A percentile compares a stretch with the other conserved stretches of the same genome.
These are phyloP conservation scores for Globisporangium cederbergense DNA, from an alignment of 352 stramenopile genomes.

Conservation along the genomic window DNA sequence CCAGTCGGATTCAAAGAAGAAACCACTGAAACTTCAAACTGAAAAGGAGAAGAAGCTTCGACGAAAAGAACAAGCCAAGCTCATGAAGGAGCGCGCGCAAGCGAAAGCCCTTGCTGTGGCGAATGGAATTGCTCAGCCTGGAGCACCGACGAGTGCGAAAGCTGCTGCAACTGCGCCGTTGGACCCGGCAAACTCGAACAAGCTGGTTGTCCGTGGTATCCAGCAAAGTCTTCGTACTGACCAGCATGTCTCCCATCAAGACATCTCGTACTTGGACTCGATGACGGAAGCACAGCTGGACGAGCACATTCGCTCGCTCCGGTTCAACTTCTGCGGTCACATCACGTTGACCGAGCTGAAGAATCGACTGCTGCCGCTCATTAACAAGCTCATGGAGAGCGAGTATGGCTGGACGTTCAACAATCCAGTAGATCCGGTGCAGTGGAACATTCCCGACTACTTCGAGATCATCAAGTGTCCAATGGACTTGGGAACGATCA, in stretches of 20 bases:
- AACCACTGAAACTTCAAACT: constrained; percentile 68
- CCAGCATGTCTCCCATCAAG: constrained; percentile 68
- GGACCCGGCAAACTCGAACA: constrained; percentile 32
- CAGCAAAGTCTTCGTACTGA: constrained; percentile 55
- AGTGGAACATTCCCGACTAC: constrained; percentile 91
- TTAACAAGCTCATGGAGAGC: constrained; percentile 87
- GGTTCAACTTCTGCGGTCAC: constrained; percentile 87
- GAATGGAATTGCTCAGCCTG: constrained; percentile 2
- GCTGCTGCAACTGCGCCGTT: constrained; percentile 12
- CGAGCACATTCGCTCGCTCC: constrained; percentile 86
- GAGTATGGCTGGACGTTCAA: constrained; percentile 92
- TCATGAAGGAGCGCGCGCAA: constrained; percentile 69
- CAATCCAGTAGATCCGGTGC: constrained; percentile 93
- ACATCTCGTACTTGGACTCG: constrained; percentile 86
- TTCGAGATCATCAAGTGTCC: constrained; percentile 94
- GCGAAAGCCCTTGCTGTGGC: constrained; percentile 58
- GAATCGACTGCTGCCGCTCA: constrained; percentile 74
- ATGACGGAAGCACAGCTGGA: constrained; percentile 85
- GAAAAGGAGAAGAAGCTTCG: constrained; percentile 88
- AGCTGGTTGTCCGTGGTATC: constrained; percentile 68
- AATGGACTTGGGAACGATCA: constrained; percentile 99
- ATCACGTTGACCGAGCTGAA: constrained; percentile 82
- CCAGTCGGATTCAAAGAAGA: constrained; percentile 58
- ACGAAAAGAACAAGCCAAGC: constrained; percentile 78
- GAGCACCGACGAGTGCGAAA: constrained; percentile 7